Evolutionary conservation across 2,329 filamentous ascomycete species (phyloP), one percentile per base, ranked within the genome.

Genomic region (Bipolaris victoriae): DNA sequence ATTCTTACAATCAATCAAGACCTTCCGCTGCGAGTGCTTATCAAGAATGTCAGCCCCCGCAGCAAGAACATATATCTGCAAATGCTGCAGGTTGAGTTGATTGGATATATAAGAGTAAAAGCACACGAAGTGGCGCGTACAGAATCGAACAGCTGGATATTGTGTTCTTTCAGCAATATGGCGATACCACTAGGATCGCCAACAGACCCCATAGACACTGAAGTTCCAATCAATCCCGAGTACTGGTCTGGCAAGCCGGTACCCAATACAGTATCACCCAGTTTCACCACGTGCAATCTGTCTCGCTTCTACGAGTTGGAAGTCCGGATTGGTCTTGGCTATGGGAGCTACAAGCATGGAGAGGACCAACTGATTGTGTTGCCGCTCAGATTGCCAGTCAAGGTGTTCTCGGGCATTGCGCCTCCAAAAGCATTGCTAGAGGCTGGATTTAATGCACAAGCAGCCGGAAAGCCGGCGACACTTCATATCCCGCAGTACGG

Each of bases 1-100:
- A 90, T 97, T 43, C 79, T 98, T 48, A 97, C 93, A 0, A 96
- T 93, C 79, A 96, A 96, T 73, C 85, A 93, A 64, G 88, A 92
- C 5, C 69, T 98, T 7, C 94, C 94, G 0, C 81, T 98, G 3
- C 86, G 92, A 1, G 79, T 99, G 7, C 80, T 97, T 13, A 83
- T 92, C 37, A 92, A 89, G 68, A 96, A 92, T 73, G 79, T 92
- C 20, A 88, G 84, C 52, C 82, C 88, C 16, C 87, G 86, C 47
- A 80, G 82, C 0, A 91, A 92, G 54, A 84, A 86, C 24, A 82
- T 97, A 1, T 91, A 88, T 66, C 79, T 99, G 11, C 86, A 89
- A 35, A 90, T 89, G 33, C 79, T 98, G 5, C 90, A 97, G 68
- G 86, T 98, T 60, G 87, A 91, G 54, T 82, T 99, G 11, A 84